phyloP scores from a whole-genome alignment of 306 rosid genomes.

The Rubus idaeus region DNA sequence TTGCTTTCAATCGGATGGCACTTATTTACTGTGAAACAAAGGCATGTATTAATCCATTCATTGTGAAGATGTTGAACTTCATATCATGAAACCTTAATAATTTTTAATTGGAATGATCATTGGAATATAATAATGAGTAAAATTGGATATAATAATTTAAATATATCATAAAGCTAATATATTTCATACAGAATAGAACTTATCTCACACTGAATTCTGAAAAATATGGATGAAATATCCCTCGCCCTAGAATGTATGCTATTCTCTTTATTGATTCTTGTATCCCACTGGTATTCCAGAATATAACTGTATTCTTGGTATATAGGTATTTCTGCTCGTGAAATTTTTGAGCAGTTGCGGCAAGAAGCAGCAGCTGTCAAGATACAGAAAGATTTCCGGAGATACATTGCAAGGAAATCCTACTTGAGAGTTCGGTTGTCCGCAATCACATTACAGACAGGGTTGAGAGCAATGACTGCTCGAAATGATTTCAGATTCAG shows the following conservation, averaged over 20 bases:
- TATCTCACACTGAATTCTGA: neutral
- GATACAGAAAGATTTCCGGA: conserved; percentile 77
- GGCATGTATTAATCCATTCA: neutral
- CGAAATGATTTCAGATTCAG: conserved; percentile 96
- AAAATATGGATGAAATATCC: neutral
- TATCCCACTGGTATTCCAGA: conserved; percentile 2
- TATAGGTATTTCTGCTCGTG: conserved; percentile 77
- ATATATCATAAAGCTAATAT: neutral
- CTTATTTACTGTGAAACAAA: neutral
- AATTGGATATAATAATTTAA: neutral
- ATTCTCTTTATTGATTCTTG: conserved; percentile 17
- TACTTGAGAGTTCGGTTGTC: conserved; percentile 51
- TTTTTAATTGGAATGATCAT: neutral
- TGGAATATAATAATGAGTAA: neutral
- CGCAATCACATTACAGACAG: conserved; percentile 83
- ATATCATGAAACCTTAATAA: neutral
- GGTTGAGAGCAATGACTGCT: conserved; percentile 96
- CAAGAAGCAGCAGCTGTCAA: conserved; percentile 91
- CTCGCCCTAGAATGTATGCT: neutral
- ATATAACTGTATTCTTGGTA: conserved; percentile 21
- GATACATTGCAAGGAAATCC: conserved; percentile 60
- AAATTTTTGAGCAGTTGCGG: conserved; percentile 73
- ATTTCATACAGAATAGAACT: neutral
- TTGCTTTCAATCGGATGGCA: neutral
- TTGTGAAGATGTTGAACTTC: conserved; percentile 6